Evolutionary conservation across 2,329 filamentous ascomycete genomes (phyloP).

Genomic region (Claviceps monticola): DNA sequence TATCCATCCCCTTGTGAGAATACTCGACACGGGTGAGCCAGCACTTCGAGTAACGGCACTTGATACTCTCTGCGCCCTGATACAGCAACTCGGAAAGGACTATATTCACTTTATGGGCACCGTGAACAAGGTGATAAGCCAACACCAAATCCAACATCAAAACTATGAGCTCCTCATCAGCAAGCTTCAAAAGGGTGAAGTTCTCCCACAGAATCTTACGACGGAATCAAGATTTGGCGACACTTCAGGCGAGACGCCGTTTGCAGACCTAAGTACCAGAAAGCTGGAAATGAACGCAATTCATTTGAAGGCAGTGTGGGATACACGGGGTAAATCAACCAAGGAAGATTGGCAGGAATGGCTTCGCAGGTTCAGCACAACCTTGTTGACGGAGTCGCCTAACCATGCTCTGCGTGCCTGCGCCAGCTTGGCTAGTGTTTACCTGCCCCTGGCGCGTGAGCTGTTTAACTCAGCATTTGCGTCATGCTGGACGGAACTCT

Average conservation of each 20-base stretch:
- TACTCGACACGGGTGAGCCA: slow-evolving; percentile 61
- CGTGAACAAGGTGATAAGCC: slow-evolving; percentile 73
- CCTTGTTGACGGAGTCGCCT: slow-evolving; percentile 85
- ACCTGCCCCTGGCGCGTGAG: slow-evolving; percentile 80
- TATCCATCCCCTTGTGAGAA: slow-evolving; percentile 79
- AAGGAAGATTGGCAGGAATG: slow-evolving; percentile 99
- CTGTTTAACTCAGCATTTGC: slow-evolving; percentile 98
- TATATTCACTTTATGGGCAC: slow-evolving; percentile 90
- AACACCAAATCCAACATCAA: slow-evolving; percentile 70
- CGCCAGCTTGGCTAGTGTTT: slow-evolving; percentile 78
- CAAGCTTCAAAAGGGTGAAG: slow-evolving; percentile 88
- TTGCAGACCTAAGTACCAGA: slow-evolving; percentile 76
- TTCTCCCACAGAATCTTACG: slow-evolving; percentile 86
- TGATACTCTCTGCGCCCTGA: slow-evolving; percentile 87
- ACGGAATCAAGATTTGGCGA: slow-evolving; percentile 70
- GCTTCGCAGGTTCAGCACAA: slow-evolving; percentile 93
- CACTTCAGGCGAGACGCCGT: slow-evolving; percentile 64
- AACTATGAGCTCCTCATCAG: slow-evolving; percentile 88
- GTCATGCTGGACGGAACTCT: slow-evolving; percentile 96
- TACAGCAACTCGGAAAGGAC: slow-evolving; percentile 90
- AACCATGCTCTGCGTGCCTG: slow-evolving; percentile 91
- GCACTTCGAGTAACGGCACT: slow-evolving; percentile 68
- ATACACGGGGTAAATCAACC: slow-evolving; percentile 90
- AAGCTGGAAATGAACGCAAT: slow-evolving; percentile 96
- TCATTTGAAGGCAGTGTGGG: slow-evolving; percentile 93